A percentile compares a stretch with the other conserved stretches of the same genome.
phyloP scores from a whole-genome alignment of 805 yeast species.

The Metschnikowia lochheadii region DNA sequence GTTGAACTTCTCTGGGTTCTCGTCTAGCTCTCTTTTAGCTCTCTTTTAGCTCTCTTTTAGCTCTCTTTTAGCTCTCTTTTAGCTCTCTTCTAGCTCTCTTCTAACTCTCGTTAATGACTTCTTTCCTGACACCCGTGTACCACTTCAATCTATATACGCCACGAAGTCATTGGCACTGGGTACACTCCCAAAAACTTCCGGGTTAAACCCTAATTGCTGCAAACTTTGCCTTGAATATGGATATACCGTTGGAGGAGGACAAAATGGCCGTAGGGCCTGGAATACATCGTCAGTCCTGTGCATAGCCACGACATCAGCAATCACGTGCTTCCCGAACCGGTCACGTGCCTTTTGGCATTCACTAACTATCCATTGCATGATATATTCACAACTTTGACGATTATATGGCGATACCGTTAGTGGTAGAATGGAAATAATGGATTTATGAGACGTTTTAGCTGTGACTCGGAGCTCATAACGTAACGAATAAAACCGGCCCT shows the following conservation, averaged over 20 bases:
- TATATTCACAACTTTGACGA: slow-evolving; percentile 41
- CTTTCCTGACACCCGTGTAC: too few relatives aligned
- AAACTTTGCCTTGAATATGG: slow-evolving; percentile 32
- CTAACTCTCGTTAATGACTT: too few relatives aligned
- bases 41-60: too few relatives aligned
- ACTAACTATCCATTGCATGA: slow-evolving; percentile 49
- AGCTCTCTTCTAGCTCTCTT: too few relatives aligned
- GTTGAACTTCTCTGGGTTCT: too few relatives aligned
- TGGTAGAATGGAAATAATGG: slow-evolving; percentile 47
- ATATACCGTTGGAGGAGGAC: slow-evolving; percentile 27
- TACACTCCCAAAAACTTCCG: slow-evolving; percentile 27
- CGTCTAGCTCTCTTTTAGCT: too few relatives aligned
- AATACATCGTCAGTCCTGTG: slow-evolving; percentile 21
- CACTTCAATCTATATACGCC: neutral
- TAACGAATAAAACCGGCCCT: slow-evolving; percentile 48
- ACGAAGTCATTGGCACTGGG: slow-evolving; percentile 17
- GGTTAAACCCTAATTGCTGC: slow-evolving; percentile 37
- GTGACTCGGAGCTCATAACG: slow-evolving; percentile 50
- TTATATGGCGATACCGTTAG: slow-evolving; percentile 54
- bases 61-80: too few relatives aligned
- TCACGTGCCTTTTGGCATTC: slow-evolving; percentile 47
- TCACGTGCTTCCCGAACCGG: slow-evolving; percentile 29
- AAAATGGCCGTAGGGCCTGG: slow-evolving; percentile 19
- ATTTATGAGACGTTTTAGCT: slow-evolving; percentile 46
- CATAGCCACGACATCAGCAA: slow-evolving; percentile 19